phyloP scores from a whole-genome alignment of 2,329 filamentous ascomycete genomes.

The Cercospora citrullina region DNA sequence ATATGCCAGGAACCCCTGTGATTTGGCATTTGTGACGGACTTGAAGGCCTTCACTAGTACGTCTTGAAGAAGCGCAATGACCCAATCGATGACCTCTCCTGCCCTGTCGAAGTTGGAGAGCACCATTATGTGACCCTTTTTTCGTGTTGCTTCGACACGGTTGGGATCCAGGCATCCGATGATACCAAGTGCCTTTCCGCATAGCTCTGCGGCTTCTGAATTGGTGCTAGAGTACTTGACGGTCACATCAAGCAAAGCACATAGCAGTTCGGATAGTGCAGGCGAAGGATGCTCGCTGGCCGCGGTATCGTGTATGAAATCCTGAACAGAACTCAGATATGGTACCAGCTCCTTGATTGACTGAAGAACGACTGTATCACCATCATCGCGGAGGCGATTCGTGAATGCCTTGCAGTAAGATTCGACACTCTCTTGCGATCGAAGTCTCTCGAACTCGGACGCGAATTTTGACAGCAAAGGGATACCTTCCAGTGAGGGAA shows the following conservation, averaged over 20 bases:
- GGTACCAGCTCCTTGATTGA: conserved; percentile 73
- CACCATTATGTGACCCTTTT: conserved; percentile 80
- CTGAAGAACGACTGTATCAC: conserved; percentile 78
- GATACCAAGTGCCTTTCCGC: conserved; percentile 79
- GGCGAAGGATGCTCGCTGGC: conserved; percentile 80
- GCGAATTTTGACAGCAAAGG: conserved; percentile 69
- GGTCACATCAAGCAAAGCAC: conserved; percentile 80
- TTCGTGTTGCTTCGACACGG: conserved; percentile 74
- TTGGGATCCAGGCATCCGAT: conserved; percentile 92
- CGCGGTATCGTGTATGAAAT: conserved; percentile 74
- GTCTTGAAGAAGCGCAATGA: conserved; percentile 79
- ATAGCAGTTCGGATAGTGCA: conserved; percentile 68
- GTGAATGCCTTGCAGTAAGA: conserved; percentile 70
- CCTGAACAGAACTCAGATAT: conserved; percentile 72
- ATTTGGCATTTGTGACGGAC: conserved; percentile 80
- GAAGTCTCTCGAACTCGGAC: conserved; percentile 63
- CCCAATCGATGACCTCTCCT: conserved; percentile 81
- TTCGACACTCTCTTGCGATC: conserved; percentile 64
- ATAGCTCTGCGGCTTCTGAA: conserved; percentile 67
- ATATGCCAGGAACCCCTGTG: conserved; percentile 90
- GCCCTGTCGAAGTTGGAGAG: conserved; percentile 79
- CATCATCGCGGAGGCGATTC: conserved; percentile 76
- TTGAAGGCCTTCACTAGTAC: conserved; percentile 89
- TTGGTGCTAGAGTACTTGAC: conserved; percentile 73
- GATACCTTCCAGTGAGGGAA: conserved; percentile 76